phyloP scores from a whole-genome alignment of 1,284 basidiomycete genomes.

The Lentinula novae-zelandiae region DNA sequence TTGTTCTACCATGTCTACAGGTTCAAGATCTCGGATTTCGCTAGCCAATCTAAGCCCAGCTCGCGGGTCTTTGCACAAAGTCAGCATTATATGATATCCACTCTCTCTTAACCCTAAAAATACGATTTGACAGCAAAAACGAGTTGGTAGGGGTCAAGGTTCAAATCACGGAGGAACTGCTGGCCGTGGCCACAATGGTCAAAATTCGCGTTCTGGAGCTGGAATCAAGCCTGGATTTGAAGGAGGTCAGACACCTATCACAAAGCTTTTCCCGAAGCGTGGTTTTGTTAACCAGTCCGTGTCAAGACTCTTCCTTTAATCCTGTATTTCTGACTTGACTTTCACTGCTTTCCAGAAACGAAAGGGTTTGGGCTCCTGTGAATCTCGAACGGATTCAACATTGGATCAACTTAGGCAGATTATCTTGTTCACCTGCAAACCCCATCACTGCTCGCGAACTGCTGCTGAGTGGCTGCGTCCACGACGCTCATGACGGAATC shows the following conservation, averaged over 20 bases:
- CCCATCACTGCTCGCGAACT: slow-evolving; percentile 91
- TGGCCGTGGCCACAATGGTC: slow-evolving; percentile 93
- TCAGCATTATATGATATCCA: slow-evolving; percentile 23
- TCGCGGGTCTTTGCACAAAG: slow-evolving; percentile 59
- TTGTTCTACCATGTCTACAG: slow-evolving; percentile 19
- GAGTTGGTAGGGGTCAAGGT: slow-evolving; percentile 90
- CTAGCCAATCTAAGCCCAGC: slow-evolving; percentile 65
- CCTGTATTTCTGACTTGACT: neutral
- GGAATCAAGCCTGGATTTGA: slow-evolving; percentile 89
- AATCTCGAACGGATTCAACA: slow-evolving; percentile 87
- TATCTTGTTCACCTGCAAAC: slow-evolving; percentile 73
- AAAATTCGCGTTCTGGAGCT: slow-evolving; percentile 89
- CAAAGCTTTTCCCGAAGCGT: slow-evolving; percentile 89
- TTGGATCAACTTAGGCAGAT: slow-evolving; percentile 85
- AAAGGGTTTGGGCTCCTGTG: slow-evolving; percentile 76
- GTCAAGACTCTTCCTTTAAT: neutral
- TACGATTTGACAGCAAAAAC: slow-evolving; percentile 69
- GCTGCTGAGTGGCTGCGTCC: slow-evolving; percentile 82
- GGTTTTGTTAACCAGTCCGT: slow-evolving; percentile 92
- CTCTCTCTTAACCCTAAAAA: neutral
- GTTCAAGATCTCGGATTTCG: slow-evolving; percentile 38
- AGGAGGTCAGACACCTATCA: slow-evolving; percentile 94
- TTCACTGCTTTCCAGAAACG: slow-evolving; percentile 43
- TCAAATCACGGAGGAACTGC: slow-evolving; percentile 91
- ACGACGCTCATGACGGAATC: slow-evolving; percentile 85